A percentile compares a stretch with the other conserved stretches of the same genome.
Conservation (phyloP, 2,329 filamentous ascomycete genomes). For the Cyphellophora attinorum region DNA sequence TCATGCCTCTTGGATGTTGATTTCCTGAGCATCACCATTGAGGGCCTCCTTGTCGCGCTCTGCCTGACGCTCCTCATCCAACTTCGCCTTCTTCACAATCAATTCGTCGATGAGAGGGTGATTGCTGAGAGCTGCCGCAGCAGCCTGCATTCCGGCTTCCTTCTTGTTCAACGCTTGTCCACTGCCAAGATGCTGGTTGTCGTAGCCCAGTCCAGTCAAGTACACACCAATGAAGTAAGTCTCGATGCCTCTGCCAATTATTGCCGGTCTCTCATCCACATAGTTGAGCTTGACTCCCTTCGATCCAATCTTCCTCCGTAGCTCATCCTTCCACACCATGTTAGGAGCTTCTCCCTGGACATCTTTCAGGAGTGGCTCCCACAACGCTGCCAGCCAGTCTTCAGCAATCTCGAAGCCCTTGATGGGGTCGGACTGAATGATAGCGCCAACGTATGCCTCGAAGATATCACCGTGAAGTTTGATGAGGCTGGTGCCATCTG, state of each 20-base stretch:
- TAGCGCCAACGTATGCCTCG: slow-evolving; percentile 77
- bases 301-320: slow-evolving; percentile 44
- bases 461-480: slow-evolving; percentile 84
- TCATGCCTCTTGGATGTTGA: background rate
- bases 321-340: slow-evolving; percentile 42
- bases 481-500: slow-evolving; percentile 37
- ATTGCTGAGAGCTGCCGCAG: slow-evolving; percentile 28
- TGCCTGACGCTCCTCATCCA: slow-evolving; percentile 6
- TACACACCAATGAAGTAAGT: slow-evolving; percentile 37
- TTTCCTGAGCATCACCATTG: background rate
- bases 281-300: slow-evolving; percentile 55
- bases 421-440: slow-evolving; percentile 58
- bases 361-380: slow-evolving; percentile 49
- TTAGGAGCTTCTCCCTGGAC: slow-evolving; percentile 19
- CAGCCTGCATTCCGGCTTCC: slow-evolving; percentile 36
- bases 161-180: slow-evolving; percentile 34
- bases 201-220: slow-evolving; percentile 38
- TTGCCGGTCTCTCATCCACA: slow-evolving; percentile 30
- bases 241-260: slow-evolving; percentile 27
- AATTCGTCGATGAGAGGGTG: slow-evolving; percentile 29
- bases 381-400: slow-evolving; percentile 66
- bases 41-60: slow-evolving; percentile 2
- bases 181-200: slow-evolving; percentile 33
- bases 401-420: slow-evolving; percentile 54
- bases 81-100: slow-evolving; percentile 22